Conservation (phyloP, 306 rosid species). For the Pueraria montana region DNA sequence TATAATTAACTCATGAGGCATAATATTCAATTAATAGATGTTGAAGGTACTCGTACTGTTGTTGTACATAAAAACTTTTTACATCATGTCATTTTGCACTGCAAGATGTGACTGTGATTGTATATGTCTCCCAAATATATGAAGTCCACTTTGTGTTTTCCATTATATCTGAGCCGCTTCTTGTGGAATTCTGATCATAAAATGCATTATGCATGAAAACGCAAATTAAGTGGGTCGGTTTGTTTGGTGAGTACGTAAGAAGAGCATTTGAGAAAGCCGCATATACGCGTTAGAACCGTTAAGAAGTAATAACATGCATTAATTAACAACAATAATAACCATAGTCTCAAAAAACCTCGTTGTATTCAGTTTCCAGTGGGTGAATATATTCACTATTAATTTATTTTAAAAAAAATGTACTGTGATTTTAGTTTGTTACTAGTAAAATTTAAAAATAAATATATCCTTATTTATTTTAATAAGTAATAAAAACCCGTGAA, state of each 20-base stretch:
- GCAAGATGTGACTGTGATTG: constrained; percentile 23
- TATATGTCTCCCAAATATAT: constrained; percentile 47
- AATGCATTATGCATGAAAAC: constrained; percentile 55
- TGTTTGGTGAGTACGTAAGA: constrained; percentile 55
- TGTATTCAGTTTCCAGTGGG: background rate
- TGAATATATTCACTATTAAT: background rate
- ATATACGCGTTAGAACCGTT: constrained; percentile 49
- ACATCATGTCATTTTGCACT: constrained; percentile 45
- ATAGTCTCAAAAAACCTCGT: background rate
- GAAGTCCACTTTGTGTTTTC: constrained; percentile 34
- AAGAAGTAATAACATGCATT: constrained; percentile 1
- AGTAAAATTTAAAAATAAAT: background rate
- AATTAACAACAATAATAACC: constrained; percentile 22
- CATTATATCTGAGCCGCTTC: constrained; percentile 44
- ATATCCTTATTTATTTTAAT: too few relatives aligned
- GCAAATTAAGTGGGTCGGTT: constrained; percentile 56
- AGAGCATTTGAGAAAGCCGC: constrained; percentile 47
- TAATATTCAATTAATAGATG: too few relatives aligned
- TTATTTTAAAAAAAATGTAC: background rate
- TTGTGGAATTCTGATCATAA: constrained; percentile 59
- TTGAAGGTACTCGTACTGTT: constrained; percentile 4
- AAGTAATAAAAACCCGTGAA: background rate
- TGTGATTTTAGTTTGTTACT: background rate
- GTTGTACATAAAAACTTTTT: constrained; percentile 38
- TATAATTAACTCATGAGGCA: too few relatives aligned